phyloP scores from a whole-genome alignment of 2,329 filamentous ascomycete genomes.

The Plectosphaerella cucumerina region DNA sequence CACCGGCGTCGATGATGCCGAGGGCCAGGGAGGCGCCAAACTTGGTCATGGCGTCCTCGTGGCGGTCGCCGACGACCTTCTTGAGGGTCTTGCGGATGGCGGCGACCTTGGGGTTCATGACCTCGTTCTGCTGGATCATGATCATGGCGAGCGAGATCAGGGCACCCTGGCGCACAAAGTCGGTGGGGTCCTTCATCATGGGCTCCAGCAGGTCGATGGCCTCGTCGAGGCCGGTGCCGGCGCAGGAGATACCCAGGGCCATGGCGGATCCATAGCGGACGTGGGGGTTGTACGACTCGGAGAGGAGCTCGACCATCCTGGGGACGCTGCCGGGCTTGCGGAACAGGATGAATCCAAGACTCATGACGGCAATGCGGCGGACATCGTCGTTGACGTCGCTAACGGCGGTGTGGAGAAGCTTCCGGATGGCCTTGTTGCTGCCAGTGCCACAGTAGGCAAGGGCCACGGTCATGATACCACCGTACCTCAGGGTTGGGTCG shows the following conservation, averaged over 20 bases:
- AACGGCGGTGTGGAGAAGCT: slow-evolving; percentile 90
- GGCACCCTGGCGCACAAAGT: slow-evolving; percentile 96
- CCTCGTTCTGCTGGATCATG: slow-evolving; percentile 98
- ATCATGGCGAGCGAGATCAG: slow-evolving; percentile 96
- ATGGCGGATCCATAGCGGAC: slow-evolving; percentile 97
- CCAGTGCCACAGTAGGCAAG: slow-evolving; percentile 95
- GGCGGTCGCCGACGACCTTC: slow-evolving; percentile 90
- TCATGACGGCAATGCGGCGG: slow-evolving; percentile 93
- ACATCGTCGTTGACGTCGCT: slow-evolving; percentile 99
- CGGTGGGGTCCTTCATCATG: slow-evolving; percentile 98
- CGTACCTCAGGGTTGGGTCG: slow-evolving; percentile 89
- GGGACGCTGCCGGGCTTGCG: slow-evolving; percentile 95
- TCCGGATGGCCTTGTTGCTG: slow-evolving; percentile 97
- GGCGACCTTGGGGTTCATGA: slow-evolving; percentile 95
- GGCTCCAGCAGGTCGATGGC: slow-evolving; percentile 95
- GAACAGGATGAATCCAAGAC: slow-evolving; percentile 97
- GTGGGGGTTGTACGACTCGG: slow-evolving; percentile 98
- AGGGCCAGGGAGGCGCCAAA: slow-evolving; percentile 92
- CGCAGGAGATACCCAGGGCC: slow-evolving; percentile 96
- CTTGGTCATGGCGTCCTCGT: slow-evolving; percentile 99
- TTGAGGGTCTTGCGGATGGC: slow-evolving; percentile 87
- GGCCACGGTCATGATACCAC: slow-evolving; percentile 98
- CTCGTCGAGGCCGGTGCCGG: slow-evolving; percentile 91
- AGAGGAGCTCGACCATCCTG: slow-evolving; percentile 96
- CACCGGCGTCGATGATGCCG: slow-evolving; percentile 96